These are phyloP conservation scores for Aspergillus felis DNA, from an alignment of 2,329 filamentous ascomycete genomes.

Conservation along the genomic window DNA sequence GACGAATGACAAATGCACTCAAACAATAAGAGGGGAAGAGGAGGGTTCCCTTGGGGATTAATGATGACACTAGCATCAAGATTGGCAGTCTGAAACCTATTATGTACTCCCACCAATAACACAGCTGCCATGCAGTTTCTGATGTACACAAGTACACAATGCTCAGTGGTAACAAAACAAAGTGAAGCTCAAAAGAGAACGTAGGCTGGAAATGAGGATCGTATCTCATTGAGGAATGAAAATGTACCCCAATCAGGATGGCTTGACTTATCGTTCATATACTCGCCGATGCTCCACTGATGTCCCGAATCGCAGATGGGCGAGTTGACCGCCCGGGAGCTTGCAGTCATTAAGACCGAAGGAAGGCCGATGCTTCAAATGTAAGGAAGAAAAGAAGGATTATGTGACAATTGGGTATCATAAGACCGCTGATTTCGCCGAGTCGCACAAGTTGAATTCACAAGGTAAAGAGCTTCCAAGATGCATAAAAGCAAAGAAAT, in stretches of 20 bases:
- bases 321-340: neutral
- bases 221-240: neutral
- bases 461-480: conserved; percentile 17
- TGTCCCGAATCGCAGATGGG: neutral
- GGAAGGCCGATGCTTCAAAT: conserved; percentile 1
- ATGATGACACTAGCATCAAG: conserved; percentile 2
- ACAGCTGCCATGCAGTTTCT: conserved; percentile 4
- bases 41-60: neutral
- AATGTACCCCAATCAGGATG: neutral
- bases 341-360: neutral
- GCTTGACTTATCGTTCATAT: neutral
- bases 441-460: conserved; percentile 23
- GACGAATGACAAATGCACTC: neutral
- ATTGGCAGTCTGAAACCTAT: conserved; percentile 5
- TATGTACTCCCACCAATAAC: conserved; percentile 11
- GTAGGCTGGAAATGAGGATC: neutral
- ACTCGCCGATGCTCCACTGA: neutral
- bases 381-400: conserved; percentile 21
- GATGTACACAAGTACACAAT: conserved; percentile 11
- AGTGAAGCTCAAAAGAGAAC: neutral
- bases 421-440: conserved; percentile 33
- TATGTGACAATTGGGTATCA: conserved; percentile 38
- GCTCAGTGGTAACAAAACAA: neutral
- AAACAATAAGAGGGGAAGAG: conserved; percentile 6
- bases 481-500: conserved; percentile 12